Evolutionary conservation across 75 land plant species (phyloP).

Genomic region (Selaginella moellendorffii): DNA sequence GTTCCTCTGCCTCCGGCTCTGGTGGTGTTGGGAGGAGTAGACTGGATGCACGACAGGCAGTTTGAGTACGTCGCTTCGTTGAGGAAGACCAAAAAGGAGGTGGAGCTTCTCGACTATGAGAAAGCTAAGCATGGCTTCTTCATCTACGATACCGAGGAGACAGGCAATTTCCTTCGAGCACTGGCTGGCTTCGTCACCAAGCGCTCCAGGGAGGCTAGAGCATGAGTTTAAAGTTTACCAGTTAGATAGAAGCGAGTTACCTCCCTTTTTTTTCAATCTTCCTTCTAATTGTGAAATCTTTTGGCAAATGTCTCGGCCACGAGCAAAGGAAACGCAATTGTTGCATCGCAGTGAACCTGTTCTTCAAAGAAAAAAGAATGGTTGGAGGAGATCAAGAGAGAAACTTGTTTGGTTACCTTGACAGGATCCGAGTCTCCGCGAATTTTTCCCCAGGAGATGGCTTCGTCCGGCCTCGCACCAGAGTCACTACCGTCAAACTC

Average conservation of each 20-base stretch:
- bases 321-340: constrained; percentile 74
- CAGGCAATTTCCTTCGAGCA: neutral
- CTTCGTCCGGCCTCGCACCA: constrained; percentile 94
- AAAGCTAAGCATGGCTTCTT: neutral
- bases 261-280: too few species aligned
- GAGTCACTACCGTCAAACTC: constrained; percentile 99
- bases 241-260: too few species aligned
- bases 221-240: too few species aligned
- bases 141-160: neutral
- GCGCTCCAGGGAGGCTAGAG: too few species aligned
- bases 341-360: constrained; percentile 88
- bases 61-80: neutral
- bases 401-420: constrained; percentile 34
- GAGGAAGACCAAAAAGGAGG: neutral
- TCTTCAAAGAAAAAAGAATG: neutral
- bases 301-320: constrained; percentile 74
- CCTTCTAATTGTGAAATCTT: constrained; percentile 1
- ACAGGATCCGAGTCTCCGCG: constrained; percentile 67
- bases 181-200: neutral
- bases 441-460: constrained; percentile 96
- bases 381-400: neutral
- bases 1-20: neutral
- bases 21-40: neutral
- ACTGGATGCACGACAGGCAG: constrained; percentile 7
- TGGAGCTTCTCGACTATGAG: neutral